Evolutionary conservation across 2,329 filamentous ascomycete species (phyloP).

Genomic region (Fonsecaea monophora): DNA sequence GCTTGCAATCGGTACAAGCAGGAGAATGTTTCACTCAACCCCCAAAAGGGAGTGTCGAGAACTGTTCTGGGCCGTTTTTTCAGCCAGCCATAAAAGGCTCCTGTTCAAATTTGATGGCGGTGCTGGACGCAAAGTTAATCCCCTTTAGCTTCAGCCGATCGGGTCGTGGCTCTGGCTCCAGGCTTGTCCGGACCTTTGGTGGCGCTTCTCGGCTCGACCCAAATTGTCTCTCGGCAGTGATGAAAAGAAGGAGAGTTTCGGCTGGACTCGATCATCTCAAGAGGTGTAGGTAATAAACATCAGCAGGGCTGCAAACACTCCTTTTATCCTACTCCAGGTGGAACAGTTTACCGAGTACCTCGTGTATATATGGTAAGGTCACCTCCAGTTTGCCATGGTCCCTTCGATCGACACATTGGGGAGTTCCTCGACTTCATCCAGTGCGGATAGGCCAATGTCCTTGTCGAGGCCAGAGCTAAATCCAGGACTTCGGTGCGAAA

Average conservation of each 20-base stretch:
- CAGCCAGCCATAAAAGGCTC: not conserved
- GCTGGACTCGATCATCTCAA: too few relatives aligned
- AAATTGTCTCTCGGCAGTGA: not conserved
- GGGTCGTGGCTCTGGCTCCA: slow-evolving; percentile 2
- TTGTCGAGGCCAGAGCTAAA: too few relatives aligned
- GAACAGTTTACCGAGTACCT: too few relatives aligned
- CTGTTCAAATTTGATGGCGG: not conserved
- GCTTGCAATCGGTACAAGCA: not conserved
- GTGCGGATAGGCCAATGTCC: too few relatives aligned
- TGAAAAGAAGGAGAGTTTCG: not conserved
- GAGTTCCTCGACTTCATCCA: too few relatives aligned
- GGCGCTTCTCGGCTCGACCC: not conserved
- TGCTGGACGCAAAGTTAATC: not conserved
- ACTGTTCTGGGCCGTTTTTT: not conserved
- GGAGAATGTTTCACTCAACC: not conserved
- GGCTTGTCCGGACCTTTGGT: slow-evolving; percentile 11
- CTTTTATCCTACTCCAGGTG: too few relatives aligned
- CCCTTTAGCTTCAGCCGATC: slow-evolving; percentile 10
- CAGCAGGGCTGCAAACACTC: too few relatives aligned
- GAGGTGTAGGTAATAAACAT: too few relatives aligned
- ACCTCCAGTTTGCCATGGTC: too few relatives aligned
- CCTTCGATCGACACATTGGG: too few relatives aligned
- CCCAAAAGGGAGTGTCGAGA: not conserved
- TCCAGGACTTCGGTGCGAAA: too few relatives aligned
- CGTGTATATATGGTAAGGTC: too few relatives aligned